These are phyloP conservation scores for Cyberlindnera bimundalis DNA, from an alignment of 805 yeast species.

Conservation along the genomic window DNA sequence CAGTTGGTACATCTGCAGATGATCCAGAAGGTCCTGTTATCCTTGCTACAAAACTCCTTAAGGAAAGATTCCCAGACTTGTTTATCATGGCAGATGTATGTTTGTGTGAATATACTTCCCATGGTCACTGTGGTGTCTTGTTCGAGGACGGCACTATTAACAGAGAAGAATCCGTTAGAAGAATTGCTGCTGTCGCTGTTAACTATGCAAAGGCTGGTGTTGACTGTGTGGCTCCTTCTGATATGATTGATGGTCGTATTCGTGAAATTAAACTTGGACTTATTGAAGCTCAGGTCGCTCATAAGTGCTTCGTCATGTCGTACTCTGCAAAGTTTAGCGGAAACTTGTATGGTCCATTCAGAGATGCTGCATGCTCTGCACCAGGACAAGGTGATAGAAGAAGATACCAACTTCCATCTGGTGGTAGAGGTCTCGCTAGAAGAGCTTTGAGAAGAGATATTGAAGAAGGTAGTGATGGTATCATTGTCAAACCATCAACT, in stretches of 20 bases:
- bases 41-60: constrained; percentile 63
- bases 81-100: constrained; percentile 94
- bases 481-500: constrained; percentile 94
- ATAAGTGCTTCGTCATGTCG: constrained; percentile 84
- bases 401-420: constrained; percentile 89
- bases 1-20: constrained; percentile 85
- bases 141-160: constrained; percentile 84
- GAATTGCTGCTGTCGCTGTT: constrained; percentile 92
- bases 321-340: constrained; percentile 95
- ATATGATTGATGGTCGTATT: constrained; percentile 96
- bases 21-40: constrained; percentile 97
- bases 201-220: constrained; percentile 97
- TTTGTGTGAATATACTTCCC: constrained; percentile 92
- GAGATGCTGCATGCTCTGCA: constrained; percentile 94
- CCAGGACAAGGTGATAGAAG: constrained; percentile 91
- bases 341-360: constrained; percentile 89
- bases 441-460: constrained; percentile 85
- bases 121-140: constrained; percentile 96
- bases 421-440: constrained; percentile 90
- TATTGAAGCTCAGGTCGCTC: constrained; percentile 77
- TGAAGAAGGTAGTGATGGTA: constrained; percentile 91
- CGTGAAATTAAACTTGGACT: constrained; percentile 83
- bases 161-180: constrained; percentile 66
- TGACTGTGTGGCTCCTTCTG: constrained; percentile 92
- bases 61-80: constrained; percentile 68